Conservation (phyloP, 768 basidiomycete genomes). For the Kwoniella pini region DNA sequence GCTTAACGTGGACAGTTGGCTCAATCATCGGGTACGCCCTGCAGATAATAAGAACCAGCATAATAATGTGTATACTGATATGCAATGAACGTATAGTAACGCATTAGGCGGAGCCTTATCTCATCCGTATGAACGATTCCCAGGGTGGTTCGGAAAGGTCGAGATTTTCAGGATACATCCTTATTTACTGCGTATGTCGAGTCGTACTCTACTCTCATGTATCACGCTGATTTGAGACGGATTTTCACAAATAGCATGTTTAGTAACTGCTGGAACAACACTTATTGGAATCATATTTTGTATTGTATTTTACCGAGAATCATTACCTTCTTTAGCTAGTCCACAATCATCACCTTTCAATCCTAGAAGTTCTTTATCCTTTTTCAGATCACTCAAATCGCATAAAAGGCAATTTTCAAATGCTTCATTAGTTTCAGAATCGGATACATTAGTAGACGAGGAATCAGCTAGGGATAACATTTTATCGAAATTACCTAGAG, state of each 20-base stretch:
- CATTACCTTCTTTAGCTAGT: slow-evolving; percentile 26
- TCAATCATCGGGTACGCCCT: slow-evolving; percentile 43
- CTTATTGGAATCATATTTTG: slow-evolving; percentile 46
- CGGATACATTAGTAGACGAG: slow-evolving; percentile 39
- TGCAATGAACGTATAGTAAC: slow-evolving; percentile 27
- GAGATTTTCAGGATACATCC: slow-evolving; percentile 35
- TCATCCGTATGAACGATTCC: slow-evolving; percentile 50
- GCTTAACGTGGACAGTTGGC: slow-evolving; percentile 53
- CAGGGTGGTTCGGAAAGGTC: slow-evolving; percentile 35
- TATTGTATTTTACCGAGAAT: slow-evolving; percentile 41
- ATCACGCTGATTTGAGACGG: not conserved
- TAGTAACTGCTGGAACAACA: slow-evolving; percentile 41
- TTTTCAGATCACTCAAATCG: slow-evolving; percentile 13
- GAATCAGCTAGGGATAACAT: not conserved
- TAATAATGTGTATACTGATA: slow-evolving; percentile 2
- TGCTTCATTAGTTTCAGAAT: slow-evolving; percentile 33
- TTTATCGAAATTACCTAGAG: slow-evolving; percentile 7
- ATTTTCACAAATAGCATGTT: slow-evolving; percentile 42
- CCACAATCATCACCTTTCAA: not conserved
- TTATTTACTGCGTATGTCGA: slow-evolving; percentile 43
- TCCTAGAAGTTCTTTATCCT: not conserved
- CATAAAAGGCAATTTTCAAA: slow-evolving; percentile 23
- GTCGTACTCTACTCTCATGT: too few species aligned
- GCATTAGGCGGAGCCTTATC: slow-evolving; percentile 45
- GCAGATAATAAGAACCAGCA: not conserved